phyloP scores from a whole-genome alignment of 2,329 filamentous ascomycete species.

The Blumeriella jaapii region DNA sequence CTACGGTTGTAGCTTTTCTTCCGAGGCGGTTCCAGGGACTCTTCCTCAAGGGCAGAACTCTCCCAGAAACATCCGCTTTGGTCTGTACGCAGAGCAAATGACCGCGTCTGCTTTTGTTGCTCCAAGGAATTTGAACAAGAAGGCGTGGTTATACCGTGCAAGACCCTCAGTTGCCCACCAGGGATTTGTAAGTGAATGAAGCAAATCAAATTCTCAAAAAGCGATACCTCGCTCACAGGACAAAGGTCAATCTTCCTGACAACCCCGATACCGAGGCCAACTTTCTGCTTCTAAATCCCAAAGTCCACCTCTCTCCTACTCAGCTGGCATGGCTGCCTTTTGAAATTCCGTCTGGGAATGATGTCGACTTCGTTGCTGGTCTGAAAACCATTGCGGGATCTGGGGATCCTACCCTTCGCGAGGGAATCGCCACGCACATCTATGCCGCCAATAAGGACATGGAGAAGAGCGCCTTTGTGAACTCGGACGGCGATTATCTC shows the following conservation, averaged over 20 bases:
- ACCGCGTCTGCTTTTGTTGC: constrained; percentile 35
- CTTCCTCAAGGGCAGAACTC: constrained; percentile 33
- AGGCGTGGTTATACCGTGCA: constrained; percentile 33
- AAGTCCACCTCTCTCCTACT: constrained; percentile 34
- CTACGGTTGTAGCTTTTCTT: constrained; percentile 29
- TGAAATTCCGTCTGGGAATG: constrained; percentile 17
- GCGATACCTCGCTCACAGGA: too few relatives aligned
- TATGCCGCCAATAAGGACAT: constrained; percentile 38
- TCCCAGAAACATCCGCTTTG: constrained; percentile 32
- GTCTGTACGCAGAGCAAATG: constrained; percentile 35
- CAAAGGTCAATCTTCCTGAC: constrained; percentile 22
- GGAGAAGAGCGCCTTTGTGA: constrained; percentile 36
- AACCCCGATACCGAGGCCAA: constrained; percentile 31
- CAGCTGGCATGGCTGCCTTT: constrained; percentile 40
- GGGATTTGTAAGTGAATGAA: constrained; percentile 14
- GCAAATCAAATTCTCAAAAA: too few relatives aligned
- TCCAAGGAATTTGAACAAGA: constrained; percentile 29
- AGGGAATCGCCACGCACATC: constrained; percentile 38
- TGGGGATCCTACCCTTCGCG: constrained; percentile 37
- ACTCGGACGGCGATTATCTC: constrained; percentile 54
- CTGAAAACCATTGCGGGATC: constrained; percentile 38
- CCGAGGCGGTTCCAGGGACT: constrained; percentile 33
- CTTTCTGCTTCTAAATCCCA: constrained; percentile 36
- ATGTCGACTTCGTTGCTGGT: constrained; percentile 34
- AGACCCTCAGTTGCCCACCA: constrained; percentile 33